Base-by-base conservation (phyloP, 208 protist genomes). In the Trypanosoma theileri region DNA sequence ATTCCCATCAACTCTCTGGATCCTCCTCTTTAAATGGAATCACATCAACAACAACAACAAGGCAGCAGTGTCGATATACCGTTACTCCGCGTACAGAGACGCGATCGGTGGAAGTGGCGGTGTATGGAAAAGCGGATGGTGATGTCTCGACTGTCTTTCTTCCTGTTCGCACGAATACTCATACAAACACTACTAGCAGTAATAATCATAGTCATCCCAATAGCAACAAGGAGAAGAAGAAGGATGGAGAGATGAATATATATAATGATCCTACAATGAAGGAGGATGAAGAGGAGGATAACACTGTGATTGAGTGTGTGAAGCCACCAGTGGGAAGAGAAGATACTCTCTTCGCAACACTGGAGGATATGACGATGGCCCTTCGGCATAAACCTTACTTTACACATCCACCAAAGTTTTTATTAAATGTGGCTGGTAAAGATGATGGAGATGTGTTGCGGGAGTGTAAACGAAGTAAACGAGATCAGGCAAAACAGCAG, bases 81-180 rank as follows among this genome's bases (percentile, higher is more conserved):
- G 59, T 94, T 7, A 79, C 58, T 31, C 79, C 84, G 48, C 84
- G 89, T 31, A 84, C 72, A 3, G 89, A 94, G 64, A 94, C 89
- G 13, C 89, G 84, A 24, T 88, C 85, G 0, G 89, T 86, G 3
- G 86, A 94, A 62, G 56, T 94, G 3, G 69, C 69, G 28, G 65
- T 94, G 8, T 88, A 84, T 65, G 88, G 85, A 0, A 73, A 79
- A 11, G 83, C 88, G 0, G 76, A 86, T 28, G 81, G 77, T 10
- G 69, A 84, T 66, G 75, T 91, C 22, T 26, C 66, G 1, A 59
- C 71, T 8, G 82, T 91, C 31, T 88, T 81, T 57, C 40, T 55
- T 9, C 61, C 66, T 48, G 19, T 31, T 59, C 44, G n/a, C 52
- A 8, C 26, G 16, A 45, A 41, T 14, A 28, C 22, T 8, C 40